Conservation (phyloP, 495 filamentous ascomycete species). For the Tuber umbilicatum region DNA sequence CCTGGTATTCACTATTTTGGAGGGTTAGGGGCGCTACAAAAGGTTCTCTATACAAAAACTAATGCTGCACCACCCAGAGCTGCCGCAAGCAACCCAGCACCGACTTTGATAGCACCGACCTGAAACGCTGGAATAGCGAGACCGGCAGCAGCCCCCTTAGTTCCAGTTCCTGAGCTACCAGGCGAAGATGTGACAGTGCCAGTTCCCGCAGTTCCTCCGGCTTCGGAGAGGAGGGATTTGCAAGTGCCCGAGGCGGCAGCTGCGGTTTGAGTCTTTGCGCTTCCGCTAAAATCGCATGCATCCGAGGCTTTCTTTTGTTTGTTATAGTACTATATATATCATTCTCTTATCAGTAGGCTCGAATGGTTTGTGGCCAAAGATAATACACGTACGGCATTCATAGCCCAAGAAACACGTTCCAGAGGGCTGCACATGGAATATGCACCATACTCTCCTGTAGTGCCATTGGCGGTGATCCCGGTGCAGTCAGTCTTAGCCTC, state of each 20-base stretch:
- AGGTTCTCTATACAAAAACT: slow-evolving; percentile 13
- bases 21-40: neutral
- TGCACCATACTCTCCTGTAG: slow-evolving; percentile 71
- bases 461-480: slow-evolving; percentile 64
- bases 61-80: slow-evolving; percentile 28
- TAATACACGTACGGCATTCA: slow-evolving; percentile 52
- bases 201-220: slow-evolving; percentile 56
- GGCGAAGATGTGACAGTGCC: slow-evolving; percentile 56
- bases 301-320: slow-evolving; percentile 51
- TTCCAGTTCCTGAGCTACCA: slow-evolving; percentile 47
- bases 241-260: slow-evolving; percentile 51
- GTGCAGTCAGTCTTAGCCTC: slow-evolving; percentile 52
- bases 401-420: slow-evolving; percentile 71
- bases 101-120: slow-evolving; percentile 34
- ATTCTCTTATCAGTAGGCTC: slow-evolving; percentile 4
- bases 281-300: slow-evolving; percentile 73
- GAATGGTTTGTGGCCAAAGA: no score
- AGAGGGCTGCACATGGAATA: slow-evolving; percentile 80
- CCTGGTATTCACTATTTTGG: neutral
- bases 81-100: slow-evolving; percentile 30
- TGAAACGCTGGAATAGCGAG: slow-evolving; percentile 32
- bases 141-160: slow-evolving; percentile 45
- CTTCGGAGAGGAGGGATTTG: slow-evolving; percentile 52
- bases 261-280: slow-evolving; percentile 49
- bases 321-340: slow-evolving; percentile 56